Conservation (phyloP, 2,329 filamentous ascomycete genomes). For the Lasiodiplodia sp. region DNA sequence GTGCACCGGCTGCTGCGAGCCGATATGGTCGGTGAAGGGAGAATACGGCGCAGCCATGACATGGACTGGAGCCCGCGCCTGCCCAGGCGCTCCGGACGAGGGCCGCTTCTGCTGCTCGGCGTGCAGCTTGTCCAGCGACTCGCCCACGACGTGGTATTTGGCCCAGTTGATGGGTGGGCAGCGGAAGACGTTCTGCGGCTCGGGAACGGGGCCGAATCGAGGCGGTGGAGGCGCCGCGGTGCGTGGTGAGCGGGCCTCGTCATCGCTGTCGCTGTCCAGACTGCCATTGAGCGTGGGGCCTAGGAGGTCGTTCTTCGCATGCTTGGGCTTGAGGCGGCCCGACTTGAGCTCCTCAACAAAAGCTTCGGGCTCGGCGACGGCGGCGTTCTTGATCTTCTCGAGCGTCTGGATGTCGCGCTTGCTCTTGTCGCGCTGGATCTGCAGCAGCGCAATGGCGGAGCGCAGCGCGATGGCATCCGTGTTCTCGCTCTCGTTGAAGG, state of each 20-base stretch:
- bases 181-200: conserved; percentile 81
- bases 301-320: conserved; percentile 42
- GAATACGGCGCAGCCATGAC: conserved; percentile 66
- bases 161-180: conserved; percentile 93
- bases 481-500: conserved; percentile 65
- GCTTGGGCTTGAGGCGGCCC: conserved; percentile 57
- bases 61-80: conserved; percentile 54
- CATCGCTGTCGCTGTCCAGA: conserved; percentile 38
- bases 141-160: conserved; percentile 89
- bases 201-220: conserved; percentile 72
- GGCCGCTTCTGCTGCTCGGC: conserved; percentile 77
- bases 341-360: conserved; percentile 74
- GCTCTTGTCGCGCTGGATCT: conserved; percentile 83
- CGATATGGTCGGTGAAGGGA: conserved; percentile 62
- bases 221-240: conserved; percentile 21
- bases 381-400: conserved; percentile 72
- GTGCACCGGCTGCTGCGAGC: conserved; percentile 32
- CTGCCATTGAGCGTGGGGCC: conserved; percentile 47
- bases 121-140: conserved; percentile 83
- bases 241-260: conserved; percentile 30
- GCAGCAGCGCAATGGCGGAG: conserved; percentile 84
- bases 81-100: conserved; percentile 34
- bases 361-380: conserved; percentile 72
- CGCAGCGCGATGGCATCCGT: conserved; percentile 87
- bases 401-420: conserved; percentile 76